Conservation (phyloP, 768 basidiomycete genomes). For the Termitomyces sp. region DNA sequence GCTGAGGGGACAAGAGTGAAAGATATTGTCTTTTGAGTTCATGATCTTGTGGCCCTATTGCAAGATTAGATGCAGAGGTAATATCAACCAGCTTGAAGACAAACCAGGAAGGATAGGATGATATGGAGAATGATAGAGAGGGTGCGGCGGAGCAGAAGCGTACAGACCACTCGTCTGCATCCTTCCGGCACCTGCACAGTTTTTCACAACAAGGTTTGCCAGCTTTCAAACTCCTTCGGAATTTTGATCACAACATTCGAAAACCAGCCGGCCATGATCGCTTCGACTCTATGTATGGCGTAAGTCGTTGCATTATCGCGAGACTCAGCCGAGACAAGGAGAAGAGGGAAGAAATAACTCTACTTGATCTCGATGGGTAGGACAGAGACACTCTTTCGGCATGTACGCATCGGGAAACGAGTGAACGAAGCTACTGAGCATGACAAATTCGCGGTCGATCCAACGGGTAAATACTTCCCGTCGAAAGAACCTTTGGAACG, state of each 20-base stretch:
- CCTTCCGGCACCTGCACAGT: conserved; percentile 66
- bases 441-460: not conserved
- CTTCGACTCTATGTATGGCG: not conserved
- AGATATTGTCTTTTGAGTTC: conserved; percentile 71
- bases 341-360: not conserved
- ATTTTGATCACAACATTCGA: not conserved
- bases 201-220: conserved; percentile 58
- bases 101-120: conserved; percentile 26
- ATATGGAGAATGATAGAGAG: conserved; percentile 30
- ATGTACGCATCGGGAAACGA: no score
- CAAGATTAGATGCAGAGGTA: conserved; percentile 11
- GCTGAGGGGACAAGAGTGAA: conserved; percentile 55
- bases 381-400: no score
- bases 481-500: not conserved
- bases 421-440: not conserved
- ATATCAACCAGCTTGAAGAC: conserved; percentile 13
- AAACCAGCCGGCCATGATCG: not conserved
- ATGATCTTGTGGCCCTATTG: conserved; percentile 38
- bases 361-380: not conserved
- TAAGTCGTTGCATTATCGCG: not conserved
- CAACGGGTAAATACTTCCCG: not conserved
- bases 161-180: conserved; percentile 48
- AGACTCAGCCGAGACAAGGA: no score
- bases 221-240: conserved; percentile 2
- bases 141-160: conserved; percentile 27